Percentiles rank a stretch among this genome's conserved stretches.
Conservation (phyloP, 805 yeast species). For the Saccharomycopsis fibuligera region DNA sequence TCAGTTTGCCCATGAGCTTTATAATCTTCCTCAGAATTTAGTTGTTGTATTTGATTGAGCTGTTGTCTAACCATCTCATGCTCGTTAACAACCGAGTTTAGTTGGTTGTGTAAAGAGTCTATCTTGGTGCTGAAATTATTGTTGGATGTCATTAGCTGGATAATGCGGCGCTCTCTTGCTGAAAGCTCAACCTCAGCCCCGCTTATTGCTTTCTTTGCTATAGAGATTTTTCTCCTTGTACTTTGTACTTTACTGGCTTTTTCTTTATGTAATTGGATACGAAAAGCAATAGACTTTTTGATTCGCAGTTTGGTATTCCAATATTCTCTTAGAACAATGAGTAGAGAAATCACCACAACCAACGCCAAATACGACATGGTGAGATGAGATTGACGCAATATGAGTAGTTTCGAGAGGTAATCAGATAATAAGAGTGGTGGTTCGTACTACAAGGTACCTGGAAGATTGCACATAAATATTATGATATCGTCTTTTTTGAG, state of each 20-base stretch:
- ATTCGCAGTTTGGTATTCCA: not conserved
- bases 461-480: too few species aligned
- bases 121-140: not conserved
- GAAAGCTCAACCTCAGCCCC: not conserved
- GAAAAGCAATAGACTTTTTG: not conserved
- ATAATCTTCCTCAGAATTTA: not conserved
- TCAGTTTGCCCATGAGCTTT: not conserved
- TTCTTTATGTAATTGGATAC: not conserved
- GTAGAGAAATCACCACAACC: too few species aligned
- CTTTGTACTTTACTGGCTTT: not conserved
- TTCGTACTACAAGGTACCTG: too few species aligned
- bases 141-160: constrained; percentile 7
- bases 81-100: not conserved
- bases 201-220: not conserved
- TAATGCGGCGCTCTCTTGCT: constrained; percentile 1
- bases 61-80: not conserved
- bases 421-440: too few species aligned
- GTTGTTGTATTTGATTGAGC: not conserved
- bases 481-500: too few species aligned
- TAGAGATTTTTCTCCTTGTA: not conserved
- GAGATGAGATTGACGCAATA: too few species aligned
- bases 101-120: not conserved
- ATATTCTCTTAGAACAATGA: too few species aligned
- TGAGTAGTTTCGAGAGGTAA: too few species aligned
- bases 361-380: too few species aligned